phyloP scores from a whole-genome alignment of 495 filamentous ascomycete genomes.

The Annulohypoxylon stygium region DNA sequence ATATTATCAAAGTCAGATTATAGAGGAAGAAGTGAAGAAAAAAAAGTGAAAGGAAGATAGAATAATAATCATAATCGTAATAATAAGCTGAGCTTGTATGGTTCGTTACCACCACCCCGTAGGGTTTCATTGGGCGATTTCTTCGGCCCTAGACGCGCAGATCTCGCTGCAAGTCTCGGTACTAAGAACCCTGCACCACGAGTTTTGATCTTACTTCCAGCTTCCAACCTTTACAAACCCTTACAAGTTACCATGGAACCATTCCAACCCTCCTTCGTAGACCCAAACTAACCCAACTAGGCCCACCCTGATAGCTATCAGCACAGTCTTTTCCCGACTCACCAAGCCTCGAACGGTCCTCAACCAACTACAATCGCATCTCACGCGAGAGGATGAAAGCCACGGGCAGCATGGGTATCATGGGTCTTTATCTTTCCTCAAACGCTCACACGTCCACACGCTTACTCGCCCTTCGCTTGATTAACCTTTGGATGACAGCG shows the following conservation, averaged over 20 bases:
- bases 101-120: slow-evolving; percentile 22
- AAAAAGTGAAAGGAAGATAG: not conserved
- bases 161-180: slow-evolving; percentile 49
- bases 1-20: slow-evolving; percentile 13
- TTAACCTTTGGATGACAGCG: slow-evolving; percentile 44
- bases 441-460: slow-evolving; percentile 22
- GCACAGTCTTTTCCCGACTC: slow-evolving; percentile 27
- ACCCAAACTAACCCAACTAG: not conserved
- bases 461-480: slow-evolving; percentile 9
- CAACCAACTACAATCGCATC: slow-evolving; percentile 29
- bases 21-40: slow-evolving; percentile 8
- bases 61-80: no score
- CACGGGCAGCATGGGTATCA: not conserved
- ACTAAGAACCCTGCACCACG: slow-evolving; percentile 45
- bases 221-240: not conserved
- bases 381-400: not conserved
- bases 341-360: slow-evolving; percentile 41
- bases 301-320: slow-evolving; percentile 27
- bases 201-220: slow-evolving; percentile 44
- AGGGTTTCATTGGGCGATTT: slow-evolving; percentile 22
- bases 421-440: slow-evolving; percentile 18
- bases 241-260: not conserved
- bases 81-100: slow-evolving; percentile 14
- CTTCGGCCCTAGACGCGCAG: slow-evolving; percentile 44
- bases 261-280: slow-evolving; percentile 9